Evolutionary conservation across 2,329 filamentous ascomycete species (phyloP), one percentile per base, ranked within the genome.

Genomic region (Cladosporium sp.): DNA sequence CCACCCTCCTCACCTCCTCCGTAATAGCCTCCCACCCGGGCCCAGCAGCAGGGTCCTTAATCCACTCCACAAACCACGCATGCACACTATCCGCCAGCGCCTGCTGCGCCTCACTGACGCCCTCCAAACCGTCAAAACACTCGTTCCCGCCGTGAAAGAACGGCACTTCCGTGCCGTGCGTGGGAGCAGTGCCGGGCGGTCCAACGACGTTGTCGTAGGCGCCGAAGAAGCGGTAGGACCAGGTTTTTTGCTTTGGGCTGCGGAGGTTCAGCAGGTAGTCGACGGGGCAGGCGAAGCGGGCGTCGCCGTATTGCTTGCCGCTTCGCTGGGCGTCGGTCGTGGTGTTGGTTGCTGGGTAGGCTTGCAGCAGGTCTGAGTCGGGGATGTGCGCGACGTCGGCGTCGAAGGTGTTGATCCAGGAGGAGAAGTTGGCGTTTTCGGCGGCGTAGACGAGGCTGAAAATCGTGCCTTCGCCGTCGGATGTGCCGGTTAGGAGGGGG

Each of bases 321-420:
- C 70, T 72, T 54, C 69, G 67, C 9, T 67, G 63, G 3, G 71
- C 67, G 15, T 69, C 69, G 38, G 38, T 41, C 9, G 15, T 19
- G 16, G 59, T 66, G 50, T 72, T 67, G 1, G 66, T 57, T 2
- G 59, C 53, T 16, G 66, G 63, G 57, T 72, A 72, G 8, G 66
- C 63, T 1, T 48, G 56, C 22, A 67, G 50, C 4, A 72, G 58
- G 4, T 59, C 49, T 1, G 61, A 49, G 15, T 69, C 63, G 4
- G 68, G 65, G 9, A 72, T 66, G 32, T 70, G 63, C 2, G 64
- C 68, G 39, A 65, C 62, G 50, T 72, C 70, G 8, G 70, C 69
- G 27, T 72, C 62, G 41, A 72, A 73, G 1, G 69, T 70, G 11
- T 69, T 66, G 60, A 75, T 72, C 71, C 71, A 74, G 1, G 66